Evolutionary conservation across 306 rosid genomes (phyloP).

Genomic region (Astragalus glycyphyllos): DNA sequence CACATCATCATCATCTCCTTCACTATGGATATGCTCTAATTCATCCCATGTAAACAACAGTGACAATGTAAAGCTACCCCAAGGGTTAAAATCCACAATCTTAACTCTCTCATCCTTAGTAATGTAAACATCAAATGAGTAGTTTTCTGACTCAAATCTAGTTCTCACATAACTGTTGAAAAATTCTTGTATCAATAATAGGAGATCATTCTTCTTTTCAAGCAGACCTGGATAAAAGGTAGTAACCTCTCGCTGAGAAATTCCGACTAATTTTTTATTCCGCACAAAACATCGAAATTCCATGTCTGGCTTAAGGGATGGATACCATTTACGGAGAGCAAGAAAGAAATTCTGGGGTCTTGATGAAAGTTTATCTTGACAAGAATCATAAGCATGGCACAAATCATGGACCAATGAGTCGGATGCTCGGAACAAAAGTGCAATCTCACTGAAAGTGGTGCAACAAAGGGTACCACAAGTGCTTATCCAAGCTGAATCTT

Average conservation of each 20-base stretch:
- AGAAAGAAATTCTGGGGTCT: constrained; percentile 66
- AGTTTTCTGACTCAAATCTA: constrained; percentile 63
- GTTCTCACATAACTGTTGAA: constrained; percentile 47
- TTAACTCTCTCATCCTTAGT: constrained; percentile 59
- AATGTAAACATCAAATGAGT: constrained; percentile 73
- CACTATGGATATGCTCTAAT: constrained; percentile 49
- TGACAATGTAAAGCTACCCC: constrained; percentile 79
- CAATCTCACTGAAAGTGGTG: constrained; percentile 74
- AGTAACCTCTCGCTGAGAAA: constrained; percentile 81
- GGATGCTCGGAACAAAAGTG: constrained; percentile 68
- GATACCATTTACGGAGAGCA: constrained; percentile 83
- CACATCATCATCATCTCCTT: constrained; percentile 39
- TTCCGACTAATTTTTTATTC: constrained; percentile 56
- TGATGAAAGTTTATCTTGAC: constrained; percentile 56
- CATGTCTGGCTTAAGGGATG: constrained; percentile 71
- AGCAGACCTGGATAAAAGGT: constrained; percentile 67
- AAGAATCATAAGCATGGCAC: constrained; percentile 84
- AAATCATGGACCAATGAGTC: constrained; percentile 83
- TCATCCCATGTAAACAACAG: constrained; percentile 80
- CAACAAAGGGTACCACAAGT: constrained; percentile 61
- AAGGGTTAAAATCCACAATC: constrained; percentile 84
- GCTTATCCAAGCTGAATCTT: constrained; percentile 85
- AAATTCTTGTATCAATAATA: constrained; percentile 51
- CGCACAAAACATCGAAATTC: constrained; percentile 77
- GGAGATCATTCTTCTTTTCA: constrained; percentile 53